These are phyloP conservation scores for Penicillium vulpinum DNA, from an alignment of 2,329 filamentous ascomycete species.

Conservation along the genomic window DNA sequence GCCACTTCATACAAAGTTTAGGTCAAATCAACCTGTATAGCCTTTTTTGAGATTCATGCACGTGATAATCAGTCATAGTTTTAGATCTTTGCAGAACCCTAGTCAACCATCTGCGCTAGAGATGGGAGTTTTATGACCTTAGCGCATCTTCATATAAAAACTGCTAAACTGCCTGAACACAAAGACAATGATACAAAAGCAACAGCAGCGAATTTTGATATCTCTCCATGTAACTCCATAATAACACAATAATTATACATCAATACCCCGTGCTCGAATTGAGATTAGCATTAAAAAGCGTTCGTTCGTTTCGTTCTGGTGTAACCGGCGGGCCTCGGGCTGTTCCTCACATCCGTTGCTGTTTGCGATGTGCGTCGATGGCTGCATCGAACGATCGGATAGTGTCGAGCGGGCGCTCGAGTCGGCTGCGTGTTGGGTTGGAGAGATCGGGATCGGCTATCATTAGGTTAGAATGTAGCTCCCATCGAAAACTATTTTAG, in stretches of 20 bases:
- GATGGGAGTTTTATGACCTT: background rate
- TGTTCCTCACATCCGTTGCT: slow-evolving; percentile 48
- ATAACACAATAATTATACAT: slow-evolving; percentile 10
- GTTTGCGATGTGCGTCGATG: slow-evolving; percentile 62
- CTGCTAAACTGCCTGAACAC: background rate
- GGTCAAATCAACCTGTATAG: no score
- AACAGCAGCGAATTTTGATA: background rate
- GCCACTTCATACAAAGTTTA: no score
- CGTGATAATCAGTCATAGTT: no score
- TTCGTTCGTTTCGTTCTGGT: slow-evolving; percentile 10
- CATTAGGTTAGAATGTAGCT: slow-evolving; percentile 10
- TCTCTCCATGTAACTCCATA: background rate
- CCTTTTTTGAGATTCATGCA: background rate
- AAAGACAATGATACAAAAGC: background rate
- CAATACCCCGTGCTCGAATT: slow-evolving; percentile 1
- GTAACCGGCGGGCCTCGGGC: no score
- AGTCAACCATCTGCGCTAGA: background rate
- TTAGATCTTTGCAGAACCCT: background rate
- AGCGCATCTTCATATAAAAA: no score
- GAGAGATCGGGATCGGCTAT: slow-evolving; percentile 84
- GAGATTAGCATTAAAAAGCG: slow-evolving; percentile 2
- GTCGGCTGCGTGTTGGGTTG: slow-evolving; percentile 81
- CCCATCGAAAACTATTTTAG: background rate
- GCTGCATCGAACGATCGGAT: slow-evolving; percentile 87
- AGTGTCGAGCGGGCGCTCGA: slow-evolving; percentile 88